Evolutionary conservation across 2,329 filamentous ascomycete species (phyloP), one percentile per base, ranked within the genome.

Genomic region (Neopestalotiopsis sp.): DNA sequence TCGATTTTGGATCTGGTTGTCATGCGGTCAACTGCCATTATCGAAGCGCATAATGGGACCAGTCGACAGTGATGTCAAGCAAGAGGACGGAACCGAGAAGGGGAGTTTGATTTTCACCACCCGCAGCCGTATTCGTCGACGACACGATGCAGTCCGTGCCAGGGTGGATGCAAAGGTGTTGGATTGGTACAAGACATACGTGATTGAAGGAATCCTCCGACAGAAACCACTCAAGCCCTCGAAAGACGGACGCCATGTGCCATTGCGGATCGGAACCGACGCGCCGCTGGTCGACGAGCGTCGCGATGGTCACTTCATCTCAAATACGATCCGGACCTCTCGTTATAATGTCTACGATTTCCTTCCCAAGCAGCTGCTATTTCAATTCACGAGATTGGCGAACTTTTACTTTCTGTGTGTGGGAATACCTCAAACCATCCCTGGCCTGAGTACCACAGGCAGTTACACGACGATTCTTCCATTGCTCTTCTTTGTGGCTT

Each of bases 391-490:
- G 7, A 92, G 95, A 70, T 82, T 97, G 62, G 92, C 92, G 73
- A 97, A 97, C 80, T 96, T 97, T 76, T 89, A 97, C 80, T 97
- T 97, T 79, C 86, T 97, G 68, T 91, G 93, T 73, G 90, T 97
- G 72, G 93, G 93, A 58, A 90, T 97, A 70, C 86, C 95, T 64
- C 94, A 97, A 80, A 94, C 93, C 81, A 92, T 94, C 75, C 92
- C 92, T 5, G 91, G 90, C 17, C 82, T 94, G 69, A 93, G 91
- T 81, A 94, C 92, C 3, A 94, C 92, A 3, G 92, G 92, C 79
- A 91, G 76, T 67, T 93, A 89, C 74, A 94, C 92, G 7, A 94
- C 92, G 1, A 91, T 94, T 73, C 83, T 94, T 57, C 92, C 92
- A 1, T 80, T 94, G 57, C 78, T 92, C 71, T 91, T 94, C 78